phyloP scores from a whole-genome alignment of 1,284 basidiomycete species.

The Cerrena zonata region DNA sequence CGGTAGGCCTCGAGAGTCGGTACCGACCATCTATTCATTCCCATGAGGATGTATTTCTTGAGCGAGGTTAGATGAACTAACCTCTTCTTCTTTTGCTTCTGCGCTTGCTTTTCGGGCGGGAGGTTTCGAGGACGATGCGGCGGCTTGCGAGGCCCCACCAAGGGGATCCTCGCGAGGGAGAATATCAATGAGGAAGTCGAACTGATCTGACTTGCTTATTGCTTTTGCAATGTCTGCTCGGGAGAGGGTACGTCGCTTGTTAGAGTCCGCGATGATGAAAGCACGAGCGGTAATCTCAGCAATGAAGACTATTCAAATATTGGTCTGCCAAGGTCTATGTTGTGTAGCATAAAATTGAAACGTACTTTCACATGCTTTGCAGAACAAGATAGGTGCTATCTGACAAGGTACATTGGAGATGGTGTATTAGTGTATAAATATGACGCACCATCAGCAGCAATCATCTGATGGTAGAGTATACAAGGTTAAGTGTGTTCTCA shows the following conservation, averaged over 20 bases:
- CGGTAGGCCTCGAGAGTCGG: neutral
- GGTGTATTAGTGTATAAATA: neutral
- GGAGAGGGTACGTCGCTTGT: constrained; percentile 86
- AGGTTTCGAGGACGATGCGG: neutral
- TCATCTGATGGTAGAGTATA: constrained; percentile 69
- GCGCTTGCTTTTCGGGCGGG: neutral
- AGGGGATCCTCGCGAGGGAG: constrained; percentile 74
- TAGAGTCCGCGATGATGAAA: constrained; percentile 88
- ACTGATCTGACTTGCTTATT: constrained; percentile 84
- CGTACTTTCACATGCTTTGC: constrained; percentile 93
- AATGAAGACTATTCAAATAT: constrained; percentile 91
- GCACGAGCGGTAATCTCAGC: constrained; percentile 89
- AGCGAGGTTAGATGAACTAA: too few relatives aligned
- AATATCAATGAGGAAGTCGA: constrained; percentile 89
- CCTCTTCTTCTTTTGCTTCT: constrained; percentile 2
- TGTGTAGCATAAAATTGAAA: constrained; percentile 20
- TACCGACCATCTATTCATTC: neutral
- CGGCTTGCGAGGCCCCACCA: constrained; percentile 14
- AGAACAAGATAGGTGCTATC: constrained; percentile 85
- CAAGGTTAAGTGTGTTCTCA: neutral
- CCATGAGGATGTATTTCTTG: neutral
- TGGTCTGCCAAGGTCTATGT: constrained; percentile 5
- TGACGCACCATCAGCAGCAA: constrained; percentile 79
- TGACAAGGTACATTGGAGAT: constrained; percentile 10
- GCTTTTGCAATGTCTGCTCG: constrained; percentile 88